phyloP scores from a whole-genome alignment of 495 filamentous ascomycete genomes.

The Terfezia claveryi region DNA sequence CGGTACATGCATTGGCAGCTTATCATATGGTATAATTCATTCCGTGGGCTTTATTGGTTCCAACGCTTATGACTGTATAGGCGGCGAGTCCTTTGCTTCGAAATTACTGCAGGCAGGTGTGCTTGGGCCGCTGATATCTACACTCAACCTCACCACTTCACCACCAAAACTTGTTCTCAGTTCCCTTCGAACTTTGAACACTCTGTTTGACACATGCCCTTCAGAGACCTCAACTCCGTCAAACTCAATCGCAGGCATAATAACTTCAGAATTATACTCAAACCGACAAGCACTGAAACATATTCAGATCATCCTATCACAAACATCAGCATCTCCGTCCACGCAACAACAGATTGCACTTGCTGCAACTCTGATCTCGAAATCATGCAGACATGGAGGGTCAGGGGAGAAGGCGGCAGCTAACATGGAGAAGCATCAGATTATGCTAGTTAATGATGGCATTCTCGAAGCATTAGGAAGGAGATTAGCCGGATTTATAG shows the following conservation, averaged over 20 bases:
- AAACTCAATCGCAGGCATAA: constrained; percentile 4
- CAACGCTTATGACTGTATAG: constrained; percentile 24
- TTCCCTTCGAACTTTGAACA: constrained; percentile 51
- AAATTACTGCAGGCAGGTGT: constrained; percentile 46
- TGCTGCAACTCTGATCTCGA: constrained; percentile 43
- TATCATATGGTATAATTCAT: constrained; percentile 50
- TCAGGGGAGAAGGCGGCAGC: constrained; percentile 29
- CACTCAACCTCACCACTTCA: constrained; percentile 41
- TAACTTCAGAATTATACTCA: constrained; percentile 7
- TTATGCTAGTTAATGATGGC: constrained; percentile 41
- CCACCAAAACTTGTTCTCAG: constrained; percentile 44
- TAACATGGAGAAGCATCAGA: constrained; percentile 39
- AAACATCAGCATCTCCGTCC: constrained; percentile 27
- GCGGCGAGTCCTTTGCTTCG: constrained; percentile 54
- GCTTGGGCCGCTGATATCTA: constrained; percentile 42
- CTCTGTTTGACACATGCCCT: constrained; percentile 41
- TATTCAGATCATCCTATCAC: constrained; percentile 41
- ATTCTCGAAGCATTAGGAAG: constrained; percentile 62
- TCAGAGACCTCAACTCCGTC: constrained; percentile 18
- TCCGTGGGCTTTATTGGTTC: neutral
- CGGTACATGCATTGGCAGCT: constrained; percentile 55
- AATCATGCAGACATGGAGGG: constrained; percentile 18
- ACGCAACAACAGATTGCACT: constrained; percentile 47
- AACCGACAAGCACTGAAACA: constrained; percentile 8
- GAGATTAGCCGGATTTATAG: constrained; percentile 51